phyloP scores from a whole-genome alignment of 169 alveolate species.

The Eimeria falciformis region DNA sequence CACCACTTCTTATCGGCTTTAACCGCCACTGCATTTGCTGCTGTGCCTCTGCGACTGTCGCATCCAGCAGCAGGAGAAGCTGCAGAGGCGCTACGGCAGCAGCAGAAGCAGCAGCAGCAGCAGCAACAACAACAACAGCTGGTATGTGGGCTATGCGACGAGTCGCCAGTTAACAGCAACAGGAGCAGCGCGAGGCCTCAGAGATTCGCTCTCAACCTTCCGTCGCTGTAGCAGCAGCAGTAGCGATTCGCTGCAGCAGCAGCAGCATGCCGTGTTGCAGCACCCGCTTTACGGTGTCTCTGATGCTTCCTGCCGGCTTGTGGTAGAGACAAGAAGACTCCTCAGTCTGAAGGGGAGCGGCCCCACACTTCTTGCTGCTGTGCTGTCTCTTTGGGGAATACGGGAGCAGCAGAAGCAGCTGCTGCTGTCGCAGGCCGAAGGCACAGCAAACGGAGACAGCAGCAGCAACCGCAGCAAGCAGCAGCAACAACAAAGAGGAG shows the following conservation, averaged over 20 bases:
- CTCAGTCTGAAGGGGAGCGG: neutral
- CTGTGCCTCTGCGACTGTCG: constrained; percentile 45
- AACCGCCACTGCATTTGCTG: constrained; percentile 62
- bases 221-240: neutral
- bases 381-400: neutral
- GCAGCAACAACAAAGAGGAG: neutral
- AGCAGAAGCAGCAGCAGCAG: constrained; percentile 16
- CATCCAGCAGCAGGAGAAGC: constrained; percentile 22
- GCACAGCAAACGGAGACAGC: neutral
- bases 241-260: neutral
- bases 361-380: neutral
- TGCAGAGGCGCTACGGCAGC: constrained; percentile 13
- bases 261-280: neutral
- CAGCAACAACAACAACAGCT: no score
- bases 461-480: neutral
- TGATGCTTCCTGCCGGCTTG: constrained; percentile 3
- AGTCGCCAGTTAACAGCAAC: neutral
- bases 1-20: constrained; percentile 6
- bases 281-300: constrained; percentile 29
- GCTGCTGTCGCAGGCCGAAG: neutral
- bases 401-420: neutral
- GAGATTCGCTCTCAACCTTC: neutral
- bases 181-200: constrained; percentile 7
- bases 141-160: neutral
- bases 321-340: constrained; percentile 1